Evolutionary conservation across 495 filamentous ascomycete species (phyloP).

Genomic region (Tuber umbilicatum): DNA sequence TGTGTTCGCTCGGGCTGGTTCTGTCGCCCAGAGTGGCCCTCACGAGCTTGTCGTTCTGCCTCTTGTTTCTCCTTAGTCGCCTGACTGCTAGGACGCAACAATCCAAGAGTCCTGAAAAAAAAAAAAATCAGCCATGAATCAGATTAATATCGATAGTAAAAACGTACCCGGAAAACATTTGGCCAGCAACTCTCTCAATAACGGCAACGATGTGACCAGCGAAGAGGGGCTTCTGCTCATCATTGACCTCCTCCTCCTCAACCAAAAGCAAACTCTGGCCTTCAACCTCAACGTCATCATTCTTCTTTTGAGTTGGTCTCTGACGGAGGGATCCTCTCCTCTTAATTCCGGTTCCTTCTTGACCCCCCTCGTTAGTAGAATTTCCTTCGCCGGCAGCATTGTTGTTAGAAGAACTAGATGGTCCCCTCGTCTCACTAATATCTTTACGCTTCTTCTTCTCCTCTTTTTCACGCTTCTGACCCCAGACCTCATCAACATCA

Average conservation of each 20-base stretch:
- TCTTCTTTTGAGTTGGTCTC: conserved; percentile 98
- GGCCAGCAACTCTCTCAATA: conserved; percentile 89
- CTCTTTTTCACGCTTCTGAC: conserved; percentile 96
- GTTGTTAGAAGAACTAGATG: conserved; percentile 62
- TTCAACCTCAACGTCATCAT: conserved; percentile 97
- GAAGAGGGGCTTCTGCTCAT: conserved; percentile 95
- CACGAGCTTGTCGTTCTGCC: conserved; percentile 84
- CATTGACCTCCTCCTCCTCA: conserved; percentile 97
- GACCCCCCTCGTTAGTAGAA: conserved; percentile 53
- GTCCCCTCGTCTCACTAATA: conserved; percentile 79
- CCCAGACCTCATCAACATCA: conserved; percentile 97
- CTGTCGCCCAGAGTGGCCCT: conserved; percentile 67
- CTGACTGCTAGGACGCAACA: conserved; percentile 93
- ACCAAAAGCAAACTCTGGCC: conserved; percentile 93
- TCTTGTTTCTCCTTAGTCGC: conserved; percentile 99
- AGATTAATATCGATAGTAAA: conserved; percentile 1
- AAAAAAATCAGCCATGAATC: conserved; percentile 18
- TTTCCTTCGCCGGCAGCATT: conserved; percentile 61
- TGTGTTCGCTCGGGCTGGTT: conserved; percentile 73
- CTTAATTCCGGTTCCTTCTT: conserved; percentile 62
- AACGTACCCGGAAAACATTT: conserved; percentile 88
- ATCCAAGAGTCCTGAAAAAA: conserved; percentile 61
- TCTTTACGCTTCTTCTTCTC: conserved; percentile 99
- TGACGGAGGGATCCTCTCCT: conserved; percentile 90
- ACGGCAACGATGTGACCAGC: conserved; percentile 96